Conservation (phyloP, 257 asterid genomes). For the Handroanthus guayacan region DNA sequence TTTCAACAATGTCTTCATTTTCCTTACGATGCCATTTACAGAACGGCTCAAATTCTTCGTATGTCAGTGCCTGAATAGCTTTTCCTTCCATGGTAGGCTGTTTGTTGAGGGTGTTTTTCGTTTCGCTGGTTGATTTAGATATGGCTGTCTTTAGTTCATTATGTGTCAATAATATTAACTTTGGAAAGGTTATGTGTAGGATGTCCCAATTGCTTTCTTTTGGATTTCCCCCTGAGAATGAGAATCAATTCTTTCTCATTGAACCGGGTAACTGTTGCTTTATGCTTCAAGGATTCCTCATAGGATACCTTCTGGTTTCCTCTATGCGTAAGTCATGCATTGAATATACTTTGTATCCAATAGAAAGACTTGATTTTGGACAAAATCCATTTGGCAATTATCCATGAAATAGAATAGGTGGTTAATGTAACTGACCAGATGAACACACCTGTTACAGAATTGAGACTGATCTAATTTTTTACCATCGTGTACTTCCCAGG, state of each 20-base stretch:
- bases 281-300: slow-evolving; percentile 24
- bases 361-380: no score
- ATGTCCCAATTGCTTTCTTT: slow-evolving; percentile 37
- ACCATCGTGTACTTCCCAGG: no score
- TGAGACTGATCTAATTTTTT: no score
- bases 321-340: not conserved
- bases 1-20: slow-evolving; percentile 38
- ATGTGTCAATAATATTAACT: not conserved
- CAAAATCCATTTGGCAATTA: no score
- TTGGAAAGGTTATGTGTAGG: slow-evolving; percentile 23
- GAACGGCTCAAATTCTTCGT: slow-evolving; percentile 49
- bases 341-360: not conserved
- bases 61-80: not conserved
- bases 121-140: not conserved
- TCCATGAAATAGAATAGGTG: no score
- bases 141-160: not conserved
- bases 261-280: slow-evolving; percentile 21
- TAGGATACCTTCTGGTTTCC: not conserved
- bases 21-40: slow-evolving; percentile 47
- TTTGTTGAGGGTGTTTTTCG: not conserved
- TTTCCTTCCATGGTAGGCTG: slow-evolving; percentile 39
- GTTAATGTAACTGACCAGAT: no score
- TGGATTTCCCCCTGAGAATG: slow-evolving; percentile 28
- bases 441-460: no score
- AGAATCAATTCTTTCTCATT: slow-evolving; percentile 41